phyloP scores from a whole-genome alignment of 192 early-diverging fungal genomes.

The Cladochytrium replicatum region DNA sequence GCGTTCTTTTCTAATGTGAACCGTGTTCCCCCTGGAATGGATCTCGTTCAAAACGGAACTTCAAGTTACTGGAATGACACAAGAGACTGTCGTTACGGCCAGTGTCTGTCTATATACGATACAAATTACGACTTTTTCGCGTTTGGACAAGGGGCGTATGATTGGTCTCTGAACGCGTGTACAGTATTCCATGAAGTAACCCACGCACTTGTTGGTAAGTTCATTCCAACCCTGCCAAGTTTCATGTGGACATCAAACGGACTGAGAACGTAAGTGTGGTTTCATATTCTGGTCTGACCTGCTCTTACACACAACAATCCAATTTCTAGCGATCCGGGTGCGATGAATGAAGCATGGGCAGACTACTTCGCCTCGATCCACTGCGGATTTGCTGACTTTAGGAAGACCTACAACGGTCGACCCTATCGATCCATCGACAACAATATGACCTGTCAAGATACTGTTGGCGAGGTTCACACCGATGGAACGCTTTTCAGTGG shows the following conservation, averaged over 20 bases:
- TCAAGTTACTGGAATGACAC: background rate
- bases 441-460: constrained; percentile 27
- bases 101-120: constrained; percentile 1
- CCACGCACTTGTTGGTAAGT: constrained; percentile 12
- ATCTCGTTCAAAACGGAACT: background rate
- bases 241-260: constrained; percentile 13
- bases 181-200: constrained; percentile 17
- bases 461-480: constrained; percentile 16
- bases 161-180: constrained; percentile 12
- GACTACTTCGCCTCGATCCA: constrained; percentile 20
- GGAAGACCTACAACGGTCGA: constrained; percentile 20
- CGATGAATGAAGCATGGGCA: constrained; percentile 20
- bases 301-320: constrained; percentile 7
- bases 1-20: constrained; percentile 7
- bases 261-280: no score
- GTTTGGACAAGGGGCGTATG: constrained; percentile 17
- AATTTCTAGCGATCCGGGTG: constrained; percentile 19
- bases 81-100: constrained; percentile 7
- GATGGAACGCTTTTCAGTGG: background rate
- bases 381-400: constrained; percentile 33
- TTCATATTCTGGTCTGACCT: constrained; percentile 27
- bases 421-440: constrained; percentile 39
- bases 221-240: constrained; percentile 17
- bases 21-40: constrained; percentile 1
- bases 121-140: constrained; percentile 9